Evolutionary conservation across 768 basidiomycete genomes (phyloP).

Genomic region (Podaxis sp.): DNA sequence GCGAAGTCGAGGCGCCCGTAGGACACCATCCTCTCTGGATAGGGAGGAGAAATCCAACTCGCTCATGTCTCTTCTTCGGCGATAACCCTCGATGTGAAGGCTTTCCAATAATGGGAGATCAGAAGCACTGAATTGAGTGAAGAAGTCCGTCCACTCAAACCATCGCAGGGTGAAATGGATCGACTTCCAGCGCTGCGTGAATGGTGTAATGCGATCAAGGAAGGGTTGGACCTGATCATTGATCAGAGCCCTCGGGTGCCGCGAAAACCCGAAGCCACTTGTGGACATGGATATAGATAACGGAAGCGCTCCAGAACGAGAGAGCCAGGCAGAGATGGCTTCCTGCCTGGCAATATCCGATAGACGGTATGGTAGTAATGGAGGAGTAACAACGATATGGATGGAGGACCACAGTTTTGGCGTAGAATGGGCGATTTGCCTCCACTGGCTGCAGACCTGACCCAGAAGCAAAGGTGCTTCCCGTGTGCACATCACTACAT

Average conservation of each 20-base stretch:
- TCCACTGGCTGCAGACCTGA: slow-evolving; percentile 12
- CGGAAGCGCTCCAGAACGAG: slow-evolving; percentile 5
- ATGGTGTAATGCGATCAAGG: neutral
- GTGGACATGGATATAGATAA: slow-evolving; percentile 1
- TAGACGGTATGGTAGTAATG: too few relatives aligned
- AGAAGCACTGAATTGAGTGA: neutral
- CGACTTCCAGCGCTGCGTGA: neutral
- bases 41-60: neutral
- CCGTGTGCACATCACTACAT: slow-evolving; percentile 5
- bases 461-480: slow-evolving; percentile 13
- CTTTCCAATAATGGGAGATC: neutral
- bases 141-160: neutral
- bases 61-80: neutral
- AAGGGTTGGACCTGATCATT: neutral
- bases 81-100: neutral
- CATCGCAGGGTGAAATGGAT: neutral
- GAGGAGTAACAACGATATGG: slow-evolving; percentile 3
- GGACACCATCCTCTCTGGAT: neutral
- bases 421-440: slow-evolving; percentile 12
- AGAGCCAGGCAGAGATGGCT: slow-evolving; percentile 4
- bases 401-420: slow-evolving; percentile 11
- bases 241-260: neutral
- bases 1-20: neutral
- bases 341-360: neutral
- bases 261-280: neutral